A percentile compares a stretch with the other conserved stretches of the same genome.
These are phyloP conservation scores for Phytopythium litorale DNA, from an alignment of 352 stramenopile genomes.

Conservation along the genomic window DNA sequence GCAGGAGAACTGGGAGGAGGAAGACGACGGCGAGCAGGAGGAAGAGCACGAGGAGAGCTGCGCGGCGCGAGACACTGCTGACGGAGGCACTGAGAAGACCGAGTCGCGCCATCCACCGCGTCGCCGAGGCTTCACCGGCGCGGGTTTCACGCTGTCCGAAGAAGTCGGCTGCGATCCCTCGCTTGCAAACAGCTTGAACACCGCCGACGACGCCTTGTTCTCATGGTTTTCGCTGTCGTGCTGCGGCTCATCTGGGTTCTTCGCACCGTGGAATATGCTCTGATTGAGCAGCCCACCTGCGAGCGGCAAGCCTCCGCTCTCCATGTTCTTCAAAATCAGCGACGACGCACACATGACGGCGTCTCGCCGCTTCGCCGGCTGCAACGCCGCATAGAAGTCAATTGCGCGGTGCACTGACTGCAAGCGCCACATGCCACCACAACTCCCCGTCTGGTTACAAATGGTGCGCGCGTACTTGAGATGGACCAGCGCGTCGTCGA, in stretches of 20 bases:
- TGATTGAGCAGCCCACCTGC: background rate
- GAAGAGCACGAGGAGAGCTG: constrained; percentile 1
- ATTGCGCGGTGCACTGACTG: constrained; percentile 50
- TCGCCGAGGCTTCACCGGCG: background rate
- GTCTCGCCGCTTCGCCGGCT: constrained; percentile 20
- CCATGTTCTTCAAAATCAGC: background rate
- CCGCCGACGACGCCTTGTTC: background rate
- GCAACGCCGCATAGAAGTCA: constrained; percentile 44
- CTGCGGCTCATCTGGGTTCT: constrained; percentile 1
- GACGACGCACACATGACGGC: constrained; percentile 22
- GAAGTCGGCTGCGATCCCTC: background rate
- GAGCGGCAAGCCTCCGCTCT: background rate
- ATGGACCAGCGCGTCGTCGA: constrained; percentile 30
- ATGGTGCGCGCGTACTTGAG: constrained; percentile 36
- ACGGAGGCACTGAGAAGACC: constrained; percentile 11
- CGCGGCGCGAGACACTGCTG: background rate
- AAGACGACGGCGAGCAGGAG: constrained; percentile 3
- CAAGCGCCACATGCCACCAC: constrained; percentile 24
- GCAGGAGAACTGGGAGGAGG: constrained; percentile 5
- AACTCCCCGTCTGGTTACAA: constrained; percentile 45
- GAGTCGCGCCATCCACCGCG: constrained; percentile 13
- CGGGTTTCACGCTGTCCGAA: background rate
- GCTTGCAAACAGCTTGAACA: constrained; percentile 14
- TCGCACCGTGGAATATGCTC: background rate
- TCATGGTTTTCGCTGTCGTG: background rate